A percentile compares a stretch with the other conserved stretches of the same genome.
Evolutionary conservation across 1,284 basidiomycete species (phyloP).

Genomic region (Neonothopanus nambi): DNA sequence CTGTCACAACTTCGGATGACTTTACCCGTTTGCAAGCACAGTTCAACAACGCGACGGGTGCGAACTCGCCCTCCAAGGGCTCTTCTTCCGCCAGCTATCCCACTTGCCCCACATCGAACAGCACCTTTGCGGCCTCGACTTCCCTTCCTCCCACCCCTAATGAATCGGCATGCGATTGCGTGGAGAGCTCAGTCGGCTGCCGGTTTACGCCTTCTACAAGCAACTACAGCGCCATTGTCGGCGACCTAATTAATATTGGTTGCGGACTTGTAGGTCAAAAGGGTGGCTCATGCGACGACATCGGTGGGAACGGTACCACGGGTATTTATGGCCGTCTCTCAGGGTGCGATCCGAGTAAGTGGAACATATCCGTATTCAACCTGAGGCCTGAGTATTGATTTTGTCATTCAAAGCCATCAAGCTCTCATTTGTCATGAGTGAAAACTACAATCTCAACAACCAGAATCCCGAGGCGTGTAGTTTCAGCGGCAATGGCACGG

Average conservation of each 20-base stretch:
- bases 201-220: slow-evolving; percentile 62
- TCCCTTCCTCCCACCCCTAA: slow-evolving; percentile 85
- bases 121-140: slow-evolving; percentile 63
- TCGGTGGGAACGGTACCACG: slow-evolving; percentile 70
- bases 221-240: slow-evolving; percentile 70
- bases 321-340: slow-evolving; percentile 79
- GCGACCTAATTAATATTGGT: slow-evolving; percentile 31
- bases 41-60: slow-evolving; percentile 54
- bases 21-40: slow-evolving; percentile 66
- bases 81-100: slow-evolving; percentile 56
- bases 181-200: slow-evolving; percentile 71
- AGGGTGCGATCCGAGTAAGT: slow-evolving; percentile 72
- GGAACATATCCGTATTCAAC: slow-evolving; percentile 7
- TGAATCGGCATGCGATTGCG: slow-evolving; percentile 75
- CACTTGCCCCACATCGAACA: slow-evolving; percentile 63
- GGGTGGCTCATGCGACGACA: slow-evolving; percentile 66
- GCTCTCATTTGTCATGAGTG: slow-evolving; percentile 82
- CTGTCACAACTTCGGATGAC: slow-evolving; percentile 67
- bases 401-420: slow-evolving; percentile 54
- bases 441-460: slow-evolving; percentile 72
- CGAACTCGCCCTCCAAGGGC: slow-evolving; percentile 64
- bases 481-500: slow-evolving; percentile 84
- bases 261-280: slow-evolving; percentile 70
- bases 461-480: slow-evolving; percentile 63
- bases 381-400: slow-evolving; percentile 16